Evolutionary conservation across 805 yeast genomes (phyloP).

Genomic region (Wickerhamiella vanderwaltii): DNA sequence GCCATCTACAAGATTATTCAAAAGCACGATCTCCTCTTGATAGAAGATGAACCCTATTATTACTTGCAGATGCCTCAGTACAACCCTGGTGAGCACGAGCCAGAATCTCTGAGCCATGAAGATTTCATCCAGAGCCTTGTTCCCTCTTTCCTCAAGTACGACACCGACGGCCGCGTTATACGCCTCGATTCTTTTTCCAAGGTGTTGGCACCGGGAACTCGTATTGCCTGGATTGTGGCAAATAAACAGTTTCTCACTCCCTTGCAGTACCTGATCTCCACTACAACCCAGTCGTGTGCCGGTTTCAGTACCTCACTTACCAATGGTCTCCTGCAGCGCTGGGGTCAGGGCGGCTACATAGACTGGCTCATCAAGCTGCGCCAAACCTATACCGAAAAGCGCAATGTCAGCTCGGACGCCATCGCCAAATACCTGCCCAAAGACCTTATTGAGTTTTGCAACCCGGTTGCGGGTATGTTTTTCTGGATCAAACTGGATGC

Average conservation of each 20-base stretch:
- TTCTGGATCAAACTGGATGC: slow-evolving; percentile 44
- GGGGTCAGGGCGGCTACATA: slow-evolving; percentile 85
- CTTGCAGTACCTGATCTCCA: slow-evolving; percentile 62
- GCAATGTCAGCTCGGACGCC: slow-evolving; percentile 78
- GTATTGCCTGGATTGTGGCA: slow-evolving; percentile 84
- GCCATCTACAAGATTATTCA: slow-evolving; percentile 66
- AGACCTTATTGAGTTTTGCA: slow-evolving; percentile 25
- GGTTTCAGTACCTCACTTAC: slow-evolving; percentile 68
- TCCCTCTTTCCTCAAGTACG: slow-evolving; percentile 62
- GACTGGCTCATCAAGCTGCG: slow-evolving; percentile 76
- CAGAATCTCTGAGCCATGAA: slow-evolving; percentile 36
- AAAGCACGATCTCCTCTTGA: slow-evolving; percentile 71
- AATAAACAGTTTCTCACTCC: slow-evolving; percentile 54
- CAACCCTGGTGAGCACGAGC: slow-evolving; percentile 24
- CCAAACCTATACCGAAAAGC: slow-evolving; percentile 68
- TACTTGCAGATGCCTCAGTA: slow-evolving; percentile 87
- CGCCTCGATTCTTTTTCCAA: slow-evolving; percentile 86
- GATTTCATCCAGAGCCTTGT: slow-evolving; percentile 56
- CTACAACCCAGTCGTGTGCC: slow-evolving; percentile 63
- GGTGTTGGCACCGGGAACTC: slow-evolving; percentile 80
- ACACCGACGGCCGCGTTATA: slow-evolving; percentile 78
- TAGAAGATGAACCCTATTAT: slow-evolving; percentile 97
- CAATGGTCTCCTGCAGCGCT: slow-evolving; percentile 58
- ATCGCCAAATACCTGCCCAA: slow-evolving; percentile 47
- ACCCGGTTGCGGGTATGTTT: slow-evolving; percentile 45